Conservation (phyloP, 2,329 filamentous ascomycete genomes). For the Venturia pyrina region DNA sequence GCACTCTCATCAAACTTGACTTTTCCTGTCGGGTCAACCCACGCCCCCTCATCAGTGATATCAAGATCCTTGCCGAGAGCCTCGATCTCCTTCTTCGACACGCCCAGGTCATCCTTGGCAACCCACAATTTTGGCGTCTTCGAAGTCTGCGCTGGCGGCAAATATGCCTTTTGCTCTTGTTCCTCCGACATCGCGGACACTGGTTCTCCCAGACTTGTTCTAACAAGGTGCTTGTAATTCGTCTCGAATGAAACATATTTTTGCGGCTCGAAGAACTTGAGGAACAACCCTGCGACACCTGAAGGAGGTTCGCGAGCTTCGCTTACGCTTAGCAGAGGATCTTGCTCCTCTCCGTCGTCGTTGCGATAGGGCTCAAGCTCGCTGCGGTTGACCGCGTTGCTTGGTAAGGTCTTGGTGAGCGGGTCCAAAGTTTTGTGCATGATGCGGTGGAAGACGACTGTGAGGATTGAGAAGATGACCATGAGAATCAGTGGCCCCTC, state of each 20-base stretch:
- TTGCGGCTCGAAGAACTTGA: constrained; percentile 9
- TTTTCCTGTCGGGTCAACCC: constrained; percentile 30
- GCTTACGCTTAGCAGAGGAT: neutral
- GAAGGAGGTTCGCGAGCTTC: neutral
- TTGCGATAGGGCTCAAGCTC: neutral
- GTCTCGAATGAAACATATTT: constrained; percentile 6
- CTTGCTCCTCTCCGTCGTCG: neutral
- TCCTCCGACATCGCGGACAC: constrained; percentile 17
- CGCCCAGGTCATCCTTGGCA: constrained; percentile 33
- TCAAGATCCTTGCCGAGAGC: constrained; percentile 29
- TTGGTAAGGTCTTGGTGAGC: constrained; percentile 23
- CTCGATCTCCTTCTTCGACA: constrained; percentile 31
- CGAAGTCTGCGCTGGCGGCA: constrained; percentile 18
- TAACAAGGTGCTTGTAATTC: neutral
- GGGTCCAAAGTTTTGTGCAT: constrained; percentile 8
- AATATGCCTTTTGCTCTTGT: constrained; percentile 13
- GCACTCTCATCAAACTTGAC: constrained; percentile 12
- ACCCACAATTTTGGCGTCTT: constrained; percentile 38
- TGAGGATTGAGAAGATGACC: constrained; percentile 29
- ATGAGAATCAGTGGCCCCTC: constrained; percentile 32
- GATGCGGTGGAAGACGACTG: constrained; percentile 29
- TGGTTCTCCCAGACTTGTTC: neutral
- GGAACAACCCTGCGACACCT: neutral
- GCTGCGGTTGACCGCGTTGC: constrained; percentile 20
- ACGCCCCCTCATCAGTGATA: constrained; percentile 36